These are phyloP conservation scores for Escovopsis sp. DNA, from an alignment of 2,329 filamentous ascomycete species.

Conservation along the genomic window DNA sequence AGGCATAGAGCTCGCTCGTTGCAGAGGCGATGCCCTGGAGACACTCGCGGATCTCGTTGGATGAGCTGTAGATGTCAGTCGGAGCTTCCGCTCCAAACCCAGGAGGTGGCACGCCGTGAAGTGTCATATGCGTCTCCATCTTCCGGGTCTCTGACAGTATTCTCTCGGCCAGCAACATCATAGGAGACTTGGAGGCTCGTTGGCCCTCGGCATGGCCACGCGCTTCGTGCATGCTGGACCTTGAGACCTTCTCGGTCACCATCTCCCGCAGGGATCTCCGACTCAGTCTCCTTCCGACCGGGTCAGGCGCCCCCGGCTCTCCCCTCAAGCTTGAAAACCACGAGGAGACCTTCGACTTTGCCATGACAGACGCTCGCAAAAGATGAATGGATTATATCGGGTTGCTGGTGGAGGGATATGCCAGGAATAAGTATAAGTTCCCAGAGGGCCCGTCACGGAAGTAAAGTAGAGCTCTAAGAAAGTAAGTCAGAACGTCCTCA, in stretches of 20 bases:
- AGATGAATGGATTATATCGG: no score
- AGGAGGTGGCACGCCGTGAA: constrained; percentile 26
- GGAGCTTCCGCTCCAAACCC: constrained; percentile 31
- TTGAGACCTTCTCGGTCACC: constrained; percentile 9
- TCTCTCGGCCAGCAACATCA: constrained; percentile 31
- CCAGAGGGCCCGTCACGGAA: no score
- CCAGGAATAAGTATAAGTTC: no score
- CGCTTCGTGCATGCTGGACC: not conserved
- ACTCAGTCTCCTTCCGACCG: constrained; percentile 20
- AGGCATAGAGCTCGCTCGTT: constrained; percentile 30
- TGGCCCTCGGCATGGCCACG: not conserved
- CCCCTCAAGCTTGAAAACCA: constrained; percentile 17
- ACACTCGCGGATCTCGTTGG: constrained; percentile 28
- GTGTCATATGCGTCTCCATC: constrained; percentile 31
- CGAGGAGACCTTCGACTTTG: constrained; percentile 20
- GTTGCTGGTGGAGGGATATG: no score
- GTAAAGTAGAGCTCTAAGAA: no score
- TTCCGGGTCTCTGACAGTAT: constrained; percentile 35
- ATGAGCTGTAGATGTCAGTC: constrained; percentile 31
- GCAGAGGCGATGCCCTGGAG: constrained; percentile 34
- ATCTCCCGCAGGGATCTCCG: constrained; percentile 18
- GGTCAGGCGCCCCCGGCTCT: constrained; percentile 8
- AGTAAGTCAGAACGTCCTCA: no score
- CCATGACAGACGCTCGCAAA: constrained; percentile 12
- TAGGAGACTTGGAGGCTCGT: constrained; percentile 18